Base-by-base conservation (phyloP, 768 basidiomycete genomes). In the Cytidiella melzeri region DNA sequence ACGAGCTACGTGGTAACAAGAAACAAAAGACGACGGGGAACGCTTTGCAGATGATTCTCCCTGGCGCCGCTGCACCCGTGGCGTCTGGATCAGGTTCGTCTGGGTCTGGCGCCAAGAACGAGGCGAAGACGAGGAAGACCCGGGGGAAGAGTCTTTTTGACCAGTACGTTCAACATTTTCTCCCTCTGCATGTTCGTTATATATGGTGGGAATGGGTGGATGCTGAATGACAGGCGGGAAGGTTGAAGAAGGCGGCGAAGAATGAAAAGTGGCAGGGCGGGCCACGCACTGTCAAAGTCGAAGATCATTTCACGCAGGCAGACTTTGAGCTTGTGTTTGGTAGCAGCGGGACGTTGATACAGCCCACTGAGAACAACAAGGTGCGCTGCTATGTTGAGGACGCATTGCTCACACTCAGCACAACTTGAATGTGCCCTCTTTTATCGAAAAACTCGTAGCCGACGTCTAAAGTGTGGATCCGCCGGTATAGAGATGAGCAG, bases 301-400 rank as follows among this genome's bases (percentile, higher is more conserved):
- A 53, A 26, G 52, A 53, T 13, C 52, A 53, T 26, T 53, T 53
- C 43, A 36, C 41, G 3, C 41, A 43, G 18, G 41, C 41, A 21
- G 52, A 53, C 52, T 53, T 53, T 20, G 46, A 53, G 3, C 52
- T 53, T 18, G 52, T 53, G 15, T 53, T 53, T 37, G 52, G 52
- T 3, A 48, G 37, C 43, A 48, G 46, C 47, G 52, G 52, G 7
- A 42, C 34, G 47, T 43, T 53, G 24, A 18, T 48, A 2, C 52
- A 53, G 26, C 52, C 52, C 1, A 53, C 52, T 7, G 6, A 45
- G 1, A 28, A 45, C 5, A 53, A 53, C 43, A 48, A 53, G 52
- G 52, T 53, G 18, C 19, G 51, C 45, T 19, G 20, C 5, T 25
- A 21, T 6, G 12, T 9, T n/a, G n/a, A n/a, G n/a, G n/a, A n/a